Evolutionary conservation across 208 protist genomes (phyloP).

Genomic region (Leishmania gerbilli): DNA sequence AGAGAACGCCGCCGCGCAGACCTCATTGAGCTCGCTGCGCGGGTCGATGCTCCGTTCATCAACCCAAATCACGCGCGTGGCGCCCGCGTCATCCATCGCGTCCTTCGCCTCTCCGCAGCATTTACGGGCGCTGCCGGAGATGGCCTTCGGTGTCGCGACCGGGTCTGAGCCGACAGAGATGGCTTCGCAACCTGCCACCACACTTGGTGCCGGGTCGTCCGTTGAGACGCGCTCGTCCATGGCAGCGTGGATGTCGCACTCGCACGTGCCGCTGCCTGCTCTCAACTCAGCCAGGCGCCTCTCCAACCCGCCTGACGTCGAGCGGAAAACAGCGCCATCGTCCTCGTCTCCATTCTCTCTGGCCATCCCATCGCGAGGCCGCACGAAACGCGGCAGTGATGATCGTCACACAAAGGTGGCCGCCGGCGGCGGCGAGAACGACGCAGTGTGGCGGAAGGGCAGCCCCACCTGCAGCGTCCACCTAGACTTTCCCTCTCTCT

Average conservation of each 20-base stretch:
- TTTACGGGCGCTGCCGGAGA: background rate
- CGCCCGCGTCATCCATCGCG: background rate
- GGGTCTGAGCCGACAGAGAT: background rate
- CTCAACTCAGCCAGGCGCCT: background rate
- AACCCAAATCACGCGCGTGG: slow-evolving; percentile 2
- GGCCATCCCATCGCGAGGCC: background rate
- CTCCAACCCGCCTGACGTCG: background rate
- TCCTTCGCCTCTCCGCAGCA: background rate
- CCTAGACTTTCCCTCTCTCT: background rate
- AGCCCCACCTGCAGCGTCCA: background rate
- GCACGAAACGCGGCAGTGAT: background rate
- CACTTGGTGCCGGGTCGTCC: background rate
- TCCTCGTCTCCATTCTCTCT: background rate
- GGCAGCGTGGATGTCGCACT: background rate
- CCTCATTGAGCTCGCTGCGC: background rate
- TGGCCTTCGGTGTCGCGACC: background rate
- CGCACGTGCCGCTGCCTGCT: background rate
- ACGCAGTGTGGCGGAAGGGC: background rate
- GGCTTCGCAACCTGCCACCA: background rate
- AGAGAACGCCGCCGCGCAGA: background rate
- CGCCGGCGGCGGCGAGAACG: background rate
- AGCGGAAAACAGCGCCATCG: background rate
- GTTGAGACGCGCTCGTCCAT: background rate
- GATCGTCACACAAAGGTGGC: background rate
- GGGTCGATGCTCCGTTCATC: slow-evolving; percentile 13